Evolutionary conservation across 768 basidiomycete species (phyloP).

Genomic region (Amanita molliuscula): DNA sequence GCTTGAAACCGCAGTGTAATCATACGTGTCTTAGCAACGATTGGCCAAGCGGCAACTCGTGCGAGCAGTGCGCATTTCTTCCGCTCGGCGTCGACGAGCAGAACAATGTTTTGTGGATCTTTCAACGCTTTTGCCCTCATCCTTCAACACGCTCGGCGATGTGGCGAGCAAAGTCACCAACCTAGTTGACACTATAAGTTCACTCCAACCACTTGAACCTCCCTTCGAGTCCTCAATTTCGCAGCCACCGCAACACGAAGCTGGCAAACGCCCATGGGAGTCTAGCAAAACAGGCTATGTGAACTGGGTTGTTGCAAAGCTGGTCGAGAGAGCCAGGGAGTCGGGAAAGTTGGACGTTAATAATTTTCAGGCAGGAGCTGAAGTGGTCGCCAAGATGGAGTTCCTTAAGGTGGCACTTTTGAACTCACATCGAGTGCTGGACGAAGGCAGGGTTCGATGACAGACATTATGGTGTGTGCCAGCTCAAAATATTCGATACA

Average conservation of each 20-base stretch:
- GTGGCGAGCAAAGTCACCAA: conserved; percentile 29
- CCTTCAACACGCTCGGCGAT: conserved; percentile 23
- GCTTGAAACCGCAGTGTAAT: conserved; percentile 3
- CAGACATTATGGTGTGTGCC: neutral
- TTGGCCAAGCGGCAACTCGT: conserved; percentile 46
- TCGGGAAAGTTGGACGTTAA: conserved; percentile 9
- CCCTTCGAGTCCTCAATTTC: conserved; percentile 26
- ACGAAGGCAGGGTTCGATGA: neutral
- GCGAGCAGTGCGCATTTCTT: conserved; percentile 40
- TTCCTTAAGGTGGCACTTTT: neutral
- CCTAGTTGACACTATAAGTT: conserved; percentile 38
- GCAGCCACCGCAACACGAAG: conserved; percentile 40
- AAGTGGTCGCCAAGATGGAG: neutral
- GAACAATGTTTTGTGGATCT: conserved; percentile 32
- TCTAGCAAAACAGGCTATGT: conserved; percentile 63
- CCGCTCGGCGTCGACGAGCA: conserved; percentile 35
- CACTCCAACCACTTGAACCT: conserved; percentile 35
- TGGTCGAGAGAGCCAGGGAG: conserved; percentile 26
- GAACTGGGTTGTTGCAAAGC: conserved; percentile 61
- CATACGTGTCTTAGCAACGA: conserved; percentile 40
- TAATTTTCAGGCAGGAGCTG: conserved; percentile 6
- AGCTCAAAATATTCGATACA: neutral
- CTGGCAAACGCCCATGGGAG: conserved; percentile 74
- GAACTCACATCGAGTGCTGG: neutral
- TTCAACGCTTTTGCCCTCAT: conserved; percentile 23